A percentile compares a stretch with the other conserved stretches of the same genome.
Conservation (phyloP, 352 stramenopile species). For the Aphanomyces stellatus region DNA sequence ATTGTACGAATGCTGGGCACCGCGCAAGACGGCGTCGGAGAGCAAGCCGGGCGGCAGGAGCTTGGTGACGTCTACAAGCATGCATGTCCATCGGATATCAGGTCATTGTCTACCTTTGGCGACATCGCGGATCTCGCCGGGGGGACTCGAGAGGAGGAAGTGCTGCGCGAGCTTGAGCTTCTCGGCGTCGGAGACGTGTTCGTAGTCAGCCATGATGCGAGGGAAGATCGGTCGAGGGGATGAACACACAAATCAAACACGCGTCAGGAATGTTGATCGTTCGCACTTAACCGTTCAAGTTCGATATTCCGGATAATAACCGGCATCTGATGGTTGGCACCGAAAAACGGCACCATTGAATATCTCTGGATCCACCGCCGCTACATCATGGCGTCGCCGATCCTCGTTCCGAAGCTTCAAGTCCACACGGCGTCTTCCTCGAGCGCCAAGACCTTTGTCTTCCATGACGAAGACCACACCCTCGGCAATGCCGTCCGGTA, state of each 20-base stretch:
- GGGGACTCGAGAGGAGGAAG: slow-evolving; percentile 84
- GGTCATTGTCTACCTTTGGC: slow-evolving; percentile 18
- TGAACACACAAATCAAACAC: too few species aligned
- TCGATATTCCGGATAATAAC: slow-evolving; percentile 13
- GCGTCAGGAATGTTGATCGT: background rate
- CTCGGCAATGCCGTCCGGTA: slow-evolving; percentile 87
- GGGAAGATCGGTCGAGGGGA: too few species aligned
- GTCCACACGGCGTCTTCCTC: slow-evolving; percentile 70
- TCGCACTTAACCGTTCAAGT: background rate
- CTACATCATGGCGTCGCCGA: background rate
- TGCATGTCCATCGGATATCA: background rate
- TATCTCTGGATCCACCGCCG: background rate
- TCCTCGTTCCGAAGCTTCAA: slow-evolving; percentile 43
- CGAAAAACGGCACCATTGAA: background rate
- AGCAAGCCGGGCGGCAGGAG: slow-evolving; percentile 68
- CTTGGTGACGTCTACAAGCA: slow-evolving; percentile 67
- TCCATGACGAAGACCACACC: slow-evolving; percentile 87
- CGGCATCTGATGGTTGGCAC: slow-evolving; percentile 7
- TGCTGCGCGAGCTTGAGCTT: slow-evolving; percentile 85
- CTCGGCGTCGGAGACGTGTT: slow-evolving; percentile 77
- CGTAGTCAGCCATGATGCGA: too few species aligned
- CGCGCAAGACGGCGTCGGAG: slow-evolving; percentile 51
- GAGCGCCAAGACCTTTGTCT: slow-evolving; percentile 82
- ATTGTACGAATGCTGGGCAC: slow-evolving; percentile 78
- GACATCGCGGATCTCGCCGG: slow-evolving; percentile 84